Conservation (phyloP, 2,329 filamentous ascomycete species). For the Neopestalotiopsis sp. region DNA sequence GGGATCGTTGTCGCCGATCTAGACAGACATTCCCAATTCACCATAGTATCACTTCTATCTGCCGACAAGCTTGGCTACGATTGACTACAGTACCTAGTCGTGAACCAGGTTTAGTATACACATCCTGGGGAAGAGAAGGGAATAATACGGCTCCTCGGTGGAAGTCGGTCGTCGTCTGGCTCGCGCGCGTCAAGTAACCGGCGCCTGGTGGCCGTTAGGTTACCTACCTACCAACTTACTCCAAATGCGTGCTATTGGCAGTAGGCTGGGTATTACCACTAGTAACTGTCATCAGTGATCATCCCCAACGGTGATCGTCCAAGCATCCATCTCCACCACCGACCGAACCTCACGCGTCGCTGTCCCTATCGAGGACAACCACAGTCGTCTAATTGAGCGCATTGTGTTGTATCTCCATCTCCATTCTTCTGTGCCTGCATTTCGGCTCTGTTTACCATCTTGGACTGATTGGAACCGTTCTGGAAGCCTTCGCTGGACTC, state of each 20-base stretch:
- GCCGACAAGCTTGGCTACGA: background rate
- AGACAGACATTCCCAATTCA: conserved; percentile 11
- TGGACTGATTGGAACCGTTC: conserved; percentile 12
- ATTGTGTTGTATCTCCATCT: conserved; percentile 3
- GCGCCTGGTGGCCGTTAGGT: background rate
- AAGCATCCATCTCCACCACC: conserved; percentile 1
- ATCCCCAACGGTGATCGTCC: background rate
- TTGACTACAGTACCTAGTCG: background rate
- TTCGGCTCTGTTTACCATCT: conserved; percentile 14
- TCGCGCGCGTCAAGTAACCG: background rate
- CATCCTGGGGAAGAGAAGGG: background rate
- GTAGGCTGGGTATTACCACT: no score
- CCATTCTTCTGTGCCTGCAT: background rate
- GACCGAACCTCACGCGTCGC: background rate
- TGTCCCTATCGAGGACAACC: background rate
- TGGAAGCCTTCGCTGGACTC: conserved; percentile 7
- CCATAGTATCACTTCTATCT: background rate
- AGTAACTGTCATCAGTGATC: no score
- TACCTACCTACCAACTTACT: background rate
- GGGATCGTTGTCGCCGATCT: background rate
- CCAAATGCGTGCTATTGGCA: background rate
- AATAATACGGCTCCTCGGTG: background rate
- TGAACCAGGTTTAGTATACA: background rate
- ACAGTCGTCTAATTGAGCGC: background rate
- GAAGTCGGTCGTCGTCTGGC: background rate